Percentiles rank a stretch among this genome's conserved stretches.
phyloP scores from a whole-genome alignment of 2,329 filamentous ascomycete species.

The Coniochaeta sp. region DNA sequence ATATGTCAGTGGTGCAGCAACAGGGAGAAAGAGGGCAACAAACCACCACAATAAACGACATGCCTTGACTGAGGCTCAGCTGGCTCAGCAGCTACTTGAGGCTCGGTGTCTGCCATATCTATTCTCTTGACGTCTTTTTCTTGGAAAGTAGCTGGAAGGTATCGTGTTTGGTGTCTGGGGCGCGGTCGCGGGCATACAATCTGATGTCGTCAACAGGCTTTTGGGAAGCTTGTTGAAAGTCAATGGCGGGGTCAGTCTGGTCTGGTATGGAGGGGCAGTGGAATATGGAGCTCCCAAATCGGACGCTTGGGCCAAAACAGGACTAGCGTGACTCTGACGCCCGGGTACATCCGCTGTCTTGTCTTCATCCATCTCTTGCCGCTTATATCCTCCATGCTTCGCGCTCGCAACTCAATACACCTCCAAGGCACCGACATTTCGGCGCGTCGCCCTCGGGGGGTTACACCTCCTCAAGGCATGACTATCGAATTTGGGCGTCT shows the following conservation, averaged over 20 bases:
- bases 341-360: not conserved
- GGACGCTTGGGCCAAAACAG: not conserved
- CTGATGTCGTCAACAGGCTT: slow-evolving; percentile 1
- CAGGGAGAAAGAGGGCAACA: slow-evolving; percentile 16
- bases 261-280: not conserved
- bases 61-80: slow-evolving; percentile 42
- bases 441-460: not conserved
- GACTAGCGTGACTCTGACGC: not conserved
- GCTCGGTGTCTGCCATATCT: slow-evolving; percentile 46
- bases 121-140: not conserved
- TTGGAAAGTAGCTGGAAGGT: not conserved
- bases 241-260: not conserved
- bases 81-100: slow-evolving; percentile 35
- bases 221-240: not conserved
- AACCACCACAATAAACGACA: slow-evolving; percentile 53
- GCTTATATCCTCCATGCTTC: not conserved
- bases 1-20: not conserved
- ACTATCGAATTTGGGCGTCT: not conserved
- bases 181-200: not conserved
- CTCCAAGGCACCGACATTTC: not conserved
- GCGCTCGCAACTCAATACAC: not conserved
- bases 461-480: not conserved
- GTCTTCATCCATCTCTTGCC: not conserved
- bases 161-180: not conserved
- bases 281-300: not conserved